A percentile compares a stretch with the other conserved stretches of the same genome.
Conservation (phyloP, 2,329 filamentous ascomycete genomes). For the Cryphonectria nitschkei region DNA sequence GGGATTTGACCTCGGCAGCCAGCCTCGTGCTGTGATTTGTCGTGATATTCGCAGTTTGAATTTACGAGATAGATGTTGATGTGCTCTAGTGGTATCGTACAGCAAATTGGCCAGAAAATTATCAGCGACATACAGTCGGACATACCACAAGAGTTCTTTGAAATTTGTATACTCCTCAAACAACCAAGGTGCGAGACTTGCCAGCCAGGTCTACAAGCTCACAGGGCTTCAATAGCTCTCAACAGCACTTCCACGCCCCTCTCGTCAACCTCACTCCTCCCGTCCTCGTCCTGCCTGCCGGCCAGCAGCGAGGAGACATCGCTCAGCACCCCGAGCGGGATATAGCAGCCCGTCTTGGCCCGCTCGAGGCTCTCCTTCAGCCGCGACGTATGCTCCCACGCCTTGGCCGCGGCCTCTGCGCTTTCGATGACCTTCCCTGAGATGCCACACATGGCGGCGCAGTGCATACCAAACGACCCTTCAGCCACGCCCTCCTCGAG, state of each 20-base stretch:
- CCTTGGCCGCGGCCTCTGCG: conserved; percentile 84
- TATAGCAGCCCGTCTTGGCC: conserved; percentile 76
- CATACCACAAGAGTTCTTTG: neutral
- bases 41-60: neutral
- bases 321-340: conserved; percentile 84
- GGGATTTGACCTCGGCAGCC: neutral
- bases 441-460: conserved; percentile 97
- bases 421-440: conserved; percentile 78
- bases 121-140: neutral
- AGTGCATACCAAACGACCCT: conserved; percentile 98
- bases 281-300: conserved; percentile 47
- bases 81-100: neutral
- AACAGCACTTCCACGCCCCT: conserved; percentile 62
- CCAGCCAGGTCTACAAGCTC: conserved; percentile 19
- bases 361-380: conserved; percentile 87
- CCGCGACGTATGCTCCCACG: conserved; percentile 94
- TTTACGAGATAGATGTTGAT: neutral
- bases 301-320: conserved; percentile 81
- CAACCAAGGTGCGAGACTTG: neutral
- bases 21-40: neutral
- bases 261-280: conserved; percentile 45
- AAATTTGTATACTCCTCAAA: neutral
- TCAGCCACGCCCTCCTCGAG: conserved; percentile 92
- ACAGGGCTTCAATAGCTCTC: conserved; percentile 63
- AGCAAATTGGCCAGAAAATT: neutral